Percentiles rank a stretch among this genome's conserved stretches.
Evolutionary conservation across 2,329 filamentous ascomycete genomes (phyloP).

Genomic region (Dryadomyces quercivorus): DNA sequence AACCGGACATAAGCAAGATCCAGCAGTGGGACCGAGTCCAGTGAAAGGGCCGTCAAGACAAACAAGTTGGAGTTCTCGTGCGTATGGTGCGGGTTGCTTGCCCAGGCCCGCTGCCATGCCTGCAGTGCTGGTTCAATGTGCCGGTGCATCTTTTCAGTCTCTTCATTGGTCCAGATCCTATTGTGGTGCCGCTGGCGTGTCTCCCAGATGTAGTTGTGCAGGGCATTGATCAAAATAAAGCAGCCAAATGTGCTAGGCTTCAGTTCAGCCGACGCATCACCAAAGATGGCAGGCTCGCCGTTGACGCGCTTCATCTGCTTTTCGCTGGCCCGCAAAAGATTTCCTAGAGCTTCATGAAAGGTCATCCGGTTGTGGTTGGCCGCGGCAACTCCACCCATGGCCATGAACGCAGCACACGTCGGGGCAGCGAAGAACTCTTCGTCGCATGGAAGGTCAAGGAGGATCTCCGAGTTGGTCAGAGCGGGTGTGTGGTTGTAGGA

Average conservation of each 20-base stretch:
- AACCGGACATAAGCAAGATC: conserved; percentile 87
- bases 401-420: conserved; percentile 67
- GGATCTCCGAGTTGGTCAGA: conserved; percentile 87
- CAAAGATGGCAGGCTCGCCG: conserved; percentile 27
- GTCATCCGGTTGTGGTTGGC: conserved; percentile 60
- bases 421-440: conserved; percentile 84
- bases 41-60: conserved; percentile 68
- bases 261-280: conserved; percentile 46
- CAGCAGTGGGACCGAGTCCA: conserved; percentile 80
- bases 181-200: conserved; percentile 82
- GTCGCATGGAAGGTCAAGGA: conserved; percentile 79
- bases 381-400: conserved; percentile 58
- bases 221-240: conserved; percentile 78
- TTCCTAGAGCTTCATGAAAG: conserved; percentile 72
- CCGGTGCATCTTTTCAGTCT: conserved; percentile 90
- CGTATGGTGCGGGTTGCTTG: conserved; percentile 72
- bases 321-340: conserved; percentile 66
- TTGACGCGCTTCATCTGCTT: conserved; percentile 23
- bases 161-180: conserved; percentile 78
- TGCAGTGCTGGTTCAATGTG: conserved; percentile 89
- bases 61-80: conserved; percentile 76
- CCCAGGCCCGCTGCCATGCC: conserved; percentile 91
- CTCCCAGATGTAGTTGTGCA: conserved; percentile 99
- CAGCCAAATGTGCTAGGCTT: conserved; percentile 86
- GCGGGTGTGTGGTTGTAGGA: conserved; percentile 89